Percentiles rank a stretch among this genome's conserved stretches.
Conservation (phyloP, 352 stramenopile species). For the Pythium apleroticum region DNA sequence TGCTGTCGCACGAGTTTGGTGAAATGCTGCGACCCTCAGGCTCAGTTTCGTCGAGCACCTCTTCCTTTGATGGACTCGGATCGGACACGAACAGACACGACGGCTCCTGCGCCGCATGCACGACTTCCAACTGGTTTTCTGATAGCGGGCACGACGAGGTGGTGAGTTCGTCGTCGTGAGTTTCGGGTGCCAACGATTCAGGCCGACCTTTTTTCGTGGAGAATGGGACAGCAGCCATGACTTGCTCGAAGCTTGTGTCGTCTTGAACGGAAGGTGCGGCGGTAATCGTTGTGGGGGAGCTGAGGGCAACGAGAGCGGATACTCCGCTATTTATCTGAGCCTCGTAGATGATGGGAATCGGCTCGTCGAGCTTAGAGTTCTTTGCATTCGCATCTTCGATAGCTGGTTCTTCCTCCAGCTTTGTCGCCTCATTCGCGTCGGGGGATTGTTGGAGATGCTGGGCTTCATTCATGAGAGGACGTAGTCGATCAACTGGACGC, state of each 20-base stretch:
- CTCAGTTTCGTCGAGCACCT: not conserved
- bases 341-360: not conserved
- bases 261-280: not conserved
- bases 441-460: not conserved
- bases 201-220: slow-evolving; percentile 1
- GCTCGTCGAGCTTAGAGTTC: not conserved
- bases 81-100: not conserved
- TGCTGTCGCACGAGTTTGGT: not conserved
- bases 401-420: not conserved
- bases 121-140: slow-evolving; percentile 3
- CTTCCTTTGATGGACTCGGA: not conserved
- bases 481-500: not conserved
- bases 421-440: not conserved
- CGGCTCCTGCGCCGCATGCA: not conserved
- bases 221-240: not conserved
- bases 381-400: no score
- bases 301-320: not conserved
- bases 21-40: not conserved
- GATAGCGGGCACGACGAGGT: not conserved
- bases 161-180: slow-evolving; percentile 2
- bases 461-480: no score
- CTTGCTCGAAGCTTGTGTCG: not conserved
- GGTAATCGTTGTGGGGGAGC: not conserved
- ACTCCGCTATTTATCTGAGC: not conserved
- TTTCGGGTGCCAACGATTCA: not conserved